Evolutionary conservation across 75 land plant species (phyloP).

Genomic region (Cryptomeria japonica): DNA sequence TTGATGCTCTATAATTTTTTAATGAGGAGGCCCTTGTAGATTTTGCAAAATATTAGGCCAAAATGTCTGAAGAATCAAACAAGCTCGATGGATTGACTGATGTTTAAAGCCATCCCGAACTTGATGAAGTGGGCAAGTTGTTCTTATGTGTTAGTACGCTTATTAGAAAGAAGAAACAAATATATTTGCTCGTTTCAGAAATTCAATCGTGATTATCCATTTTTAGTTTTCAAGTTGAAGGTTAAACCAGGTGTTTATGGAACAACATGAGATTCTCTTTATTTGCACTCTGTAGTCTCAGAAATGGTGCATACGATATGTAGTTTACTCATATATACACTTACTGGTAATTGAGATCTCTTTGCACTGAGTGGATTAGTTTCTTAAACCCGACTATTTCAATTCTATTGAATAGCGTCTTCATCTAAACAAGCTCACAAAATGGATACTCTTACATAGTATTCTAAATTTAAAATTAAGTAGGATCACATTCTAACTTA

Average conservation of each 20-base stretch:
- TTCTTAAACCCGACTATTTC: background rate
- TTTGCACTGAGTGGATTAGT: too few species aligned
- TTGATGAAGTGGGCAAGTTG: conserved; percentile 60
- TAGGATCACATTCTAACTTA: background rate
- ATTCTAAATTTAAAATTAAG: too few species aligned
- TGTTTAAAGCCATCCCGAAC: conserved; percentile 21
- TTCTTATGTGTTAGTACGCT: conserved; percentile 51
- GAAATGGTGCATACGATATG: background rate
- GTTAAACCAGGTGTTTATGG: background rate
- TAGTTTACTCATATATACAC: too few species aligned
- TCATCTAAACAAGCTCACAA: too few species aligned
- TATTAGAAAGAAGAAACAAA: conserved; percentile 41
- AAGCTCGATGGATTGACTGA: conserved; percentile 11
- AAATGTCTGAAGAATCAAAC: conserved; percentile 30
- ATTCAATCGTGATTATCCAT: background rate
- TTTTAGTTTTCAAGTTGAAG: background rate
- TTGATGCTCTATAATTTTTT: conserved; percentile 35
- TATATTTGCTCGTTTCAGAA: background rate
- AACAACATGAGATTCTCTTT: background rate
- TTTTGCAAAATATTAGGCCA: conserved; percentile 44
- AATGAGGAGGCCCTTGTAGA: conserved; percentile 27
- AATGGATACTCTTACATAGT: too few species aligned
- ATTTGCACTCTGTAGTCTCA: background rate
- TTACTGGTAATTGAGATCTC: too few species aligned
- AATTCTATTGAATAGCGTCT: background rate